Base-by-base conservation (phyloP, 768 basidiomycete species). In the Collybiopsis luxurians region DNA sequence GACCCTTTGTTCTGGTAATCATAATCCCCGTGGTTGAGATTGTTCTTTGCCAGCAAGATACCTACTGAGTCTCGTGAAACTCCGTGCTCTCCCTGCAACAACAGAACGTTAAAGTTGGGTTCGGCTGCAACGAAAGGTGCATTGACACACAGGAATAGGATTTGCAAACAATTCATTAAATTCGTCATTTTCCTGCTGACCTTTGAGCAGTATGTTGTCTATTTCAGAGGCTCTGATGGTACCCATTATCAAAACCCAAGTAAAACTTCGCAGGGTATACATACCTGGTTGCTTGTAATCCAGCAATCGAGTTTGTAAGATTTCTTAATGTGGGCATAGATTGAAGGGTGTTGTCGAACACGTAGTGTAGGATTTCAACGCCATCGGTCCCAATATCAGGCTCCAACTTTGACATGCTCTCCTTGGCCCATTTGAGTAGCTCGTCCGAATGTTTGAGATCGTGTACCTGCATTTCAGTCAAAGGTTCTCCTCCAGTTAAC, bases 331-430 rank as follows among this genome's bases (percentile, higher is more conserved):
- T 24, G 2, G 38, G 36, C 6, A 11, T 21, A 15, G 17, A 39
- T 43, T 43, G 52, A 17, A 53, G 39, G 11, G 52, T 53, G 13
- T 53, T 43, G 12, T 53, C 52, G 13, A 53, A 53, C 36, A 53
- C 52, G 27, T 43, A 53, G 6, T 53, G 26, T 13, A 53, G 24
- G 24, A 39, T 30, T 15, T 53, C 52, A n/a, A 40, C 17, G 21
- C 34, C 51, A 21, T 36, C 15, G 13, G 23, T 24, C 26, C 21
- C 26, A 3, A 43, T n/a, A 10, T 23, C 28, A 6, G 6, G 2
- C 13, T 28, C 15, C 15, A 10, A 17, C 6, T 39, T 10, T 13
- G 15, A 13, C 38, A 53, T 10, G 15, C 19, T 17, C 17, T 39
- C 40, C 52, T 53, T 53, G 13, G 52, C 52, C 11, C 24, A 2